These are phyloP conservation scores for Leccinum fallax DNA, from an alignment of 1,284 basidiomycete species.

Conservation along the genomic window DNA sequence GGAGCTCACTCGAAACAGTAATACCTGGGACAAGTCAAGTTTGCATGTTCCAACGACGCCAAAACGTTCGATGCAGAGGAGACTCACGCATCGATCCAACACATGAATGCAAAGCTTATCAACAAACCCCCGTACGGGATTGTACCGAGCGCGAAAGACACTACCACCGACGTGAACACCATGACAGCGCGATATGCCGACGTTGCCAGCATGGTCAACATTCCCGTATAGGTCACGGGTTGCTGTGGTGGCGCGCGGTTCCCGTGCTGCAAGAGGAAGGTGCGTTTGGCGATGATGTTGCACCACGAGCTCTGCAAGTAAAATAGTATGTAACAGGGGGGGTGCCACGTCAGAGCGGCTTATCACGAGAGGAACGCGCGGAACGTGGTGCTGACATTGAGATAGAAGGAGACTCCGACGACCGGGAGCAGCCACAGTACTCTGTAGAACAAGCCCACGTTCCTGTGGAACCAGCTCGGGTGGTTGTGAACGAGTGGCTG, in stretches of 20 bases:
- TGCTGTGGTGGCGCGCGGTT: slow-evolving; percentile 50
- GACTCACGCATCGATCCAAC: slow-evolving; percentile 83
- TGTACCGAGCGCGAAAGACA: slow-evolving; percentile 64
- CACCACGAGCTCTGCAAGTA: slow-evolving; percentile 68
- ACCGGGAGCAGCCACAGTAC: slow-evolving; percentile 76
- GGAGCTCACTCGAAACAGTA: slow-evolving; percentile 82
- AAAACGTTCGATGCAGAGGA: slow-evolving; percentile 3
- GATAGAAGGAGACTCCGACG: slow-evolving; percentile 68
- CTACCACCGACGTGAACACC: slow-evolving; percentile 72
- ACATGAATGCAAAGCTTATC: slow-evolving; percentile 70
- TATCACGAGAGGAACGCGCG: slow-evolving; percentile 6
- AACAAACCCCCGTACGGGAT: slow-evolving; percentile 65
- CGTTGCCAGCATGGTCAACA: slow-evolving; percentile 72
- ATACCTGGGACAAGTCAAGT: slow-evolving; percentile 51
- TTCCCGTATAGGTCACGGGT: slow-evolving; percentile 63
- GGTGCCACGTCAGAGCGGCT: slow-evolving; percentile 15
- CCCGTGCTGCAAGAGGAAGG: slow-evolving; percentile 68
- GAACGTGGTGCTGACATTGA: slow-evolving; percentile 59
- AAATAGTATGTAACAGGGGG: background rate
- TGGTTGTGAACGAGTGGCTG: slow-evolving; percentile 65
- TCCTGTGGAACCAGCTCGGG: slow-evolving; percentile 67
- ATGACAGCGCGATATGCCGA: slow-evolving; percentile 80
- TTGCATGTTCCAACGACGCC: slow-evolving; percentile 1
- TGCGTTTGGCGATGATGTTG: slow-evolving; percentile 68
- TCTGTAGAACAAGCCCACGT: slow-evolving; percentile 75